A percentile compares a stretch with the other conserved stretches of the same genome.
phyloP scores from a whole-genome alignment of 139 green algal species.

The Bryopsis sp. region DNA sequence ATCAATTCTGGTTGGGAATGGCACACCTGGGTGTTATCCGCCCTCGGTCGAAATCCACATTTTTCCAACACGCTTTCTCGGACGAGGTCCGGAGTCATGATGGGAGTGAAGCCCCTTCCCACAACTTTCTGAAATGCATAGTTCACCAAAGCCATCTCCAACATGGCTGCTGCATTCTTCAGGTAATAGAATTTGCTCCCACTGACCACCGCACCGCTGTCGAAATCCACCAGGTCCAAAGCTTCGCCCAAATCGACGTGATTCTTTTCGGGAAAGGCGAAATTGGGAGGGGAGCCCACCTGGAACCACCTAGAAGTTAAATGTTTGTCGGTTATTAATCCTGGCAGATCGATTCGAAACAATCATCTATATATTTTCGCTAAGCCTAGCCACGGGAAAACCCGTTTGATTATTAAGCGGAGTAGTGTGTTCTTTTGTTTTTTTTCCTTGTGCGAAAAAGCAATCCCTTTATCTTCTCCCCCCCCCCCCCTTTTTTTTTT shows the following conservation, averaged over 20 bases:
- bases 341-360: no score
- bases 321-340: neutral
- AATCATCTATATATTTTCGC: no score
- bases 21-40: constrained; percentile 83
- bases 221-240: constrained; percentile 82
- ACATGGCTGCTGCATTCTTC: constrained; percentile 72
- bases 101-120: constrained; percentile 71
- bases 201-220: constrained; percentile 63
- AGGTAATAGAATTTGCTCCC: constrained; percentile 78
- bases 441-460: no score
- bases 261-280: constrained; percentile 68
- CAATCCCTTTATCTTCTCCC: no score
- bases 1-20: no score
- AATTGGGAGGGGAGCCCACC: constrained; percentile 45
- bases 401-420: no score
- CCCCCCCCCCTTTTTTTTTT: no score
- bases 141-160: constrained; percentile 94
- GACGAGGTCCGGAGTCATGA: constrained; percentile 93
- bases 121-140: constrained; percentile 61
- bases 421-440: no score
- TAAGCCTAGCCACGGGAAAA: no score
- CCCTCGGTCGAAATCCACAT: constrained; percentile 95
- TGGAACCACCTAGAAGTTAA: constrained; percentile 18
- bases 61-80: constrained; percentile 84
- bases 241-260: constrained; percentile 67